Evolutionary conservation across 2,329 filamentous ascomycete species (phyloP), one percentile per base, ranked within the genome.

Genomic region (Fusarium incarnatum): DNA sequence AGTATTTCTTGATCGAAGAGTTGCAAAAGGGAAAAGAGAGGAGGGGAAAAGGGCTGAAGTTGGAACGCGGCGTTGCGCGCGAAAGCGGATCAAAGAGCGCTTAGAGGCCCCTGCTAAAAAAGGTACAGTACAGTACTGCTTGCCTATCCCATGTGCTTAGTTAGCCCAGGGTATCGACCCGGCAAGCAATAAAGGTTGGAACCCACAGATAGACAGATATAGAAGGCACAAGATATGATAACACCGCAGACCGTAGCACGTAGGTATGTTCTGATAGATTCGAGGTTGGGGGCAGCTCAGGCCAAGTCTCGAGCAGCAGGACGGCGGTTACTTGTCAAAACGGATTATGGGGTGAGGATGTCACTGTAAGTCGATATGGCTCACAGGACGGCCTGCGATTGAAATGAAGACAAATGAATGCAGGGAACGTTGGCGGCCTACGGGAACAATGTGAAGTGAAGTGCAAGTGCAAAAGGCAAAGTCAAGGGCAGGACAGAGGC

Each of bases 11-110:
- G 67, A 46, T 49, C 55, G 64, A 42, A 53, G 59, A 60, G 46
- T 44, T 64, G 50, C 46, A 60, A 61, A 60, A 62, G 56, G 68
- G 68, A 70, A 64, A 52, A 54, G 63, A 65, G 66, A 70, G 65
- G 71, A 70, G 70, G 69, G 70, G 69, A 60, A 68, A 55, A 75
- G 68, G 60, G 69, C 73, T 75, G 70, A 72, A 61, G 67, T 68
- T 72, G 66, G 68, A 65, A 66, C 61, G 65, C 69, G 73, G 71
- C 65, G 70, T 67, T 59, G 73, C 61, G 73, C 69, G 69, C 64
- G 69, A 73, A 66, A 65, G 66, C 69, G 71, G 64, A 71, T 66
- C 56, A 68, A 68, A 69, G 73, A 74, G 73, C 73, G 67, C 71
- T 75, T 74, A 72, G 67, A 56, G 57, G 64, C 73, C 72, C 72